Evolutionary conservation across 441 rosid species (phyloP).

Genomic region (Corymbia citriodora): DNA sequence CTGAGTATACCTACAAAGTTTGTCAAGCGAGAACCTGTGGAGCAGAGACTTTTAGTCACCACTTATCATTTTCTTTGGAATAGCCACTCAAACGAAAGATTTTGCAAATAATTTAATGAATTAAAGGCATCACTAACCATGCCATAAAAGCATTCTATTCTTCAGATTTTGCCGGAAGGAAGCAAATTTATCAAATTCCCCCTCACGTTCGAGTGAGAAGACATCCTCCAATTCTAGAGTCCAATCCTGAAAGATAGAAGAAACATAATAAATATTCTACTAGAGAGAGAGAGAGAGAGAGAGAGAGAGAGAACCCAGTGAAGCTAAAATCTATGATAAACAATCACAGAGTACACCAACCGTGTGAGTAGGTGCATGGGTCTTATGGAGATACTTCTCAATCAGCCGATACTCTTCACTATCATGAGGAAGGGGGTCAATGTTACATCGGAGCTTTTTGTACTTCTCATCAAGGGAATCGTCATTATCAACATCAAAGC

Average conservation of each 20-base stretch:
- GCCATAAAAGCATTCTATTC: conserved; percentile 96
- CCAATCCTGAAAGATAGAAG: conserved; percentile 62
- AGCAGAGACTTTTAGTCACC: conserved; percentile 1
- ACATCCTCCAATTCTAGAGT: conserved; percentile 93
- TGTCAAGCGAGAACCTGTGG: conserved; percentile 86
- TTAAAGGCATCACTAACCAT: conserved; percentile 42
- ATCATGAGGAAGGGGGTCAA: conserved; percentile 77
- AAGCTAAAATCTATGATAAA: background rate
- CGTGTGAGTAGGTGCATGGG: conserved; percentile 97
- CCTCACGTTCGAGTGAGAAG: conserved; percentile 87
- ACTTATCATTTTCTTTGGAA: background rate
- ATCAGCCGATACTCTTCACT: conserved; percentile 73
- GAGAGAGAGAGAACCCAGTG: conserved; percentile 3
- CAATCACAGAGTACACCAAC: conserved; percentile 29
- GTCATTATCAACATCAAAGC: conserved; percentile 73
- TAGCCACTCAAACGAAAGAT: background rate
- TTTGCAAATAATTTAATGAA: background rate
- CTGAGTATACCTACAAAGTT: conserved; percentile 97
- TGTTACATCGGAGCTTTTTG: conserved; percentile 60
- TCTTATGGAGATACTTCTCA: conserved; percentile 67
- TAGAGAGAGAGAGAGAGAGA: background rate
- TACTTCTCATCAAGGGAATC: conserved; percentile 87
- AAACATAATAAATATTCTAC: background rate
- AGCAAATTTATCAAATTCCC: conserved; percentile 81
- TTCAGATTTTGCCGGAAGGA: conserved; percentile 56